These are phyloP conservation scores for Solanum chaucha DNA, from an alignment of 257 asterid species.

Conservation along the genomic window DNA sequence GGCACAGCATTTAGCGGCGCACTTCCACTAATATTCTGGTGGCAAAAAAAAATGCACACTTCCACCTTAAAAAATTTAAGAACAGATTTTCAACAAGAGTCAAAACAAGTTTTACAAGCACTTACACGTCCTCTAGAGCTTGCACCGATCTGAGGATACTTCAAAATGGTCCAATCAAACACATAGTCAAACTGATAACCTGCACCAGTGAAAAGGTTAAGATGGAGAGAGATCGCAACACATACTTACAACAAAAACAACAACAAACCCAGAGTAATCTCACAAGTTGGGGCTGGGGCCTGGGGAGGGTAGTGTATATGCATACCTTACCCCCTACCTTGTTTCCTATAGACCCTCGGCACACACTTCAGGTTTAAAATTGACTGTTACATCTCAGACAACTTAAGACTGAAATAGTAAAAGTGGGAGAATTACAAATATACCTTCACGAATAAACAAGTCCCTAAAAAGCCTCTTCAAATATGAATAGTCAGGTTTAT, in stretches of 20 bases:
- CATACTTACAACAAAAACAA: neutral
- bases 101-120: constrained; percentile 6
- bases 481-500: constrained; percentile 90
- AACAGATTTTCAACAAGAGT: neutral
- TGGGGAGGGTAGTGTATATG: neutral
- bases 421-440: neutral
- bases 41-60: constrained; percentile 7
- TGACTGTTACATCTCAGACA: neutral
- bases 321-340: neutral
- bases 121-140: constrained; percentile 74
- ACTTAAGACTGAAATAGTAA: neutral
- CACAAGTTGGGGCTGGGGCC: neutral
- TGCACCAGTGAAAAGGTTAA: constrained; percentile 20
- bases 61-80: neutral
- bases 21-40: constrained; percentile 60
- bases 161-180: constrained; percentile 92
- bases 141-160: constrained; percentile 88
- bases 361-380: neutral
- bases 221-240: neutral
- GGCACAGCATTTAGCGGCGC: constrained; percentile 59
- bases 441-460: constrained; percentile 94
- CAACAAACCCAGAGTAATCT: neutral
- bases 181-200: constrained; percentile 97
- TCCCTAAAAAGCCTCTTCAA: constrained; percentile 90
- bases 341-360: neutral